Percentiles rank a stretch among this genome's conserved stretches.
Evolutionary conservation across 2,329 filamentous ascomycete genomes (phyloP).

Genomic region (Xenosphaeropsis pyriputrescens): DNA sequence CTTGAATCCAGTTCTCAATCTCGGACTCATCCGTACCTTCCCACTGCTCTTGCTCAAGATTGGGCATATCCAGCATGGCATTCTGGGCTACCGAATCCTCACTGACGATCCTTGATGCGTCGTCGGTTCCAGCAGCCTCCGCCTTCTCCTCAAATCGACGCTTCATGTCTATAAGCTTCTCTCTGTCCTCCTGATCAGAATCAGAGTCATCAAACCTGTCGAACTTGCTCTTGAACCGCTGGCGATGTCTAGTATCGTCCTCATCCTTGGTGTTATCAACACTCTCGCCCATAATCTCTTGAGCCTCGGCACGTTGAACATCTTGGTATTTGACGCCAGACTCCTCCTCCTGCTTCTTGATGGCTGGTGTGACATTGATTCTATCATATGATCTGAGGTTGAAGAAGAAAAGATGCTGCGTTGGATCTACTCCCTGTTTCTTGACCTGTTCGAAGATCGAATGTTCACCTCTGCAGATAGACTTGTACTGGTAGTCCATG

Average conservation of each 20-base stretch:
- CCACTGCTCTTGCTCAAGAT: constrained; percentile 58
- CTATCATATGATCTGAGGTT: constrained; percentile 89
- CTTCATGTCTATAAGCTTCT: constrained; percentile 30
- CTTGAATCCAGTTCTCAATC: constrained; percentile 80
- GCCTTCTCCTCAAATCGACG: constrained; percentile 34
- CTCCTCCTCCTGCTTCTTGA: constrained; percentile 63
- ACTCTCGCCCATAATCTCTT: constrained; percentile 69
- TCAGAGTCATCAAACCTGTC: constrained; percentile 12
- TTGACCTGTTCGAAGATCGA: constrained; percentile 75
- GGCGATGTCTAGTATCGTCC: constrained; percentile 25
- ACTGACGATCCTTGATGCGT: constrained; percentile 10
- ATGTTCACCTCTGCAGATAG: constrained; percentile 79
- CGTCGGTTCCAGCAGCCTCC: constrained; percentile 14
- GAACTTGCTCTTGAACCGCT: constrained; percentile 29
- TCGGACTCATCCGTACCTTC: constrained; percentile 61
- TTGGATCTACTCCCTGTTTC: constrained; percentile 62
- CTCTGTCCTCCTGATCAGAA: constrained; percentile 20
- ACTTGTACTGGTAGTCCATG: constrained; percentile 97
- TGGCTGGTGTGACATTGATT: constrained; percentile 63
- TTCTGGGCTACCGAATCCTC: constrained; percentile 51
- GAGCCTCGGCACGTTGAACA: constrained; percentile 74
- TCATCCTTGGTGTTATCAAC: constrained; percentile 42
- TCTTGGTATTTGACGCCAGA: constrained; percentile 77
- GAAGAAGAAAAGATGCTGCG: constrained; percentile 78
- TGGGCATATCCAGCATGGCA: constrained; percentile 59